phyloP scores from a whole-genome alignment of 495 filamentous ascomycete genomes.

The Letharia columbiana region DNA sequence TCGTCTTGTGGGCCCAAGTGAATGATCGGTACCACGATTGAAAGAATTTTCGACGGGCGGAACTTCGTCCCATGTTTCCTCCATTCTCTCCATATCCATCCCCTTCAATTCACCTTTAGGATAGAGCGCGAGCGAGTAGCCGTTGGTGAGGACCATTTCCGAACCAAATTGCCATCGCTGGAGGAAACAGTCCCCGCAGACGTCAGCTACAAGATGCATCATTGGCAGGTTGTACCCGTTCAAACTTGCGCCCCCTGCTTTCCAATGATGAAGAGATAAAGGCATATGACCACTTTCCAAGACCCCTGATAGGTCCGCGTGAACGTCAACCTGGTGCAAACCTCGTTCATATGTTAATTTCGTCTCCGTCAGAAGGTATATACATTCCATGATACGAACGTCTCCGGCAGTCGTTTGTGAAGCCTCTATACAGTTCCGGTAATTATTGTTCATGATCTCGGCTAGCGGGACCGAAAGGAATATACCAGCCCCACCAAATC shows the following conservation, averaged over 20 bases:
- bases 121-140: slow-evolving; percentile 53
- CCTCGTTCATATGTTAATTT: slow-evolving; percentile 49
- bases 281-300: slow-evolving; percentile 52
- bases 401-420: slow-evolving; percentile 48
- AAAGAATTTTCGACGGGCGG: slow-evolving; percentile 20
- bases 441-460: slow-evolving; percentile 42
- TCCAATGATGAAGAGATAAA: slow-evolving; percentile 59
- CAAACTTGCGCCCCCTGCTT: slow-evolving; percentile 42
- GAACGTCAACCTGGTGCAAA: slow-evolving; percentile 56
- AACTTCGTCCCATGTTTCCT: slow-evolving; percentile 54
- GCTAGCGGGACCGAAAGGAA: slow-evolving; percentile 56
- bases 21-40: slow-evolving; percentile 23
- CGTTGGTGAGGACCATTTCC: slow-evolving; percentile 53
- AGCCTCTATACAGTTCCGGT: slow-evolving; percentile 45
- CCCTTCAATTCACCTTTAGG: slow-evolving; percentile 37
- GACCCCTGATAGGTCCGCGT: slow-evolving; percentile 50
- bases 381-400: slow-evolving; percentile 53
- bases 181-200: slow-evolving; percentile 54
- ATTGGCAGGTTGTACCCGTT: slow-evolving; percentile 46
- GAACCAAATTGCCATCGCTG: slow-evolving; percentile 53
- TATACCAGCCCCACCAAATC: slow-evolving; percentile 61
- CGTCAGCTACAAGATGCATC: slow-evolving; percentile 47
- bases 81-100: slow-evolving; percentile 47
- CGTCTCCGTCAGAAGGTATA: slow-evolving; percentile 47
- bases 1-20: slow-evolving; percentile 20